Evolutionary conservation across 2,329 filamentous ascomycete species (phyloP), one percentile per base, ranked within the genome.

Genomic region (Fusarium proliferatum): DNA sequence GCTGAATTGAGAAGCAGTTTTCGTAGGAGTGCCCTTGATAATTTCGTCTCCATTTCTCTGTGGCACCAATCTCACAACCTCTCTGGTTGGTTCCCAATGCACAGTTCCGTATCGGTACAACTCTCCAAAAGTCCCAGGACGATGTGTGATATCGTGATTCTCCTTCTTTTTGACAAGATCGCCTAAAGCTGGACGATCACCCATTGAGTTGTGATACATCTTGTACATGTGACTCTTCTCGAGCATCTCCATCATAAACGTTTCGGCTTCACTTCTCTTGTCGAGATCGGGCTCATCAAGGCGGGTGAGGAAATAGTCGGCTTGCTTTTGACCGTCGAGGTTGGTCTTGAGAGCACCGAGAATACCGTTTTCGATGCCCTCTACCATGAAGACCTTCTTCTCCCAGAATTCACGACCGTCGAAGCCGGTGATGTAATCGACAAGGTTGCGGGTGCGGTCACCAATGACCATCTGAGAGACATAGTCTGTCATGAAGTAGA

Each of bases 211-310:
- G n/a, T 82, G 81, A 55, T 81, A 82, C 6, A 81, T 73, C 69
- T 82, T 82, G 58, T 82, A 82, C 74, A 82, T 82, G 51, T 81
- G 76, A 38, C 79, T 81, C 21, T 80, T 75, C 58, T 81, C 78
- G 2, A 82, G 59, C 72, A 82, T 73, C 28, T 82, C 79, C 0
- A 82, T 46, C 4, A 82, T 66, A 59, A 82, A 82, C 1, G 60
- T 73, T 39, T 82, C 80, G 0, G 80, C 80, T 17, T 69, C 73
- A 9, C 41, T 28, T 12, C 78, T 67, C 64, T 77, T 82, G 1
- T 60, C 61, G 13, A 69, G 56, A 41, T 82, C 76, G 0, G 78
- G 75, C 9, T 82, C 81, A 26, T 82, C 76, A 0, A 82, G 76
- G 0, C 33, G 64, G 5, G 80, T 82, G 1, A 79, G 78, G 45